Base-by-base conservation (phyloP, 805 yeast genomes). In the Vanderwaltozyma polyspora region DNA sequence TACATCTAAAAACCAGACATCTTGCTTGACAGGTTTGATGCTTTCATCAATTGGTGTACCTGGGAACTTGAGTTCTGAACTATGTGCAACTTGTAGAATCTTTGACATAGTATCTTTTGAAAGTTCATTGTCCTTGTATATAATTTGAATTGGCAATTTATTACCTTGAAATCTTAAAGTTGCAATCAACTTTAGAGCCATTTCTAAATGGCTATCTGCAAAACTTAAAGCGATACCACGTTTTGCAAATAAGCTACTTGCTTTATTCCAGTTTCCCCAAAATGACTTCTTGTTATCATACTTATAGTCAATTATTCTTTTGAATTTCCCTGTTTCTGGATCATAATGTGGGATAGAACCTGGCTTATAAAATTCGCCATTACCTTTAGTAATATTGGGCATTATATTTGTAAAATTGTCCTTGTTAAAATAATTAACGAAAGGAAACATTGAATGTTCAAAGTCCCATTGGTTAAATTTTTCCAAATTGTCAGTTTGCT, bases 1-100 rank as follows among this genome's bases (percentile, higher is more conserved):
- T 12, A 54, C 55, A 41, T 62, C 47, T 15, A 64, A 64, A 39
- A 62, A 64, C 68, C 68, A 65, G 10, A 65, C 31, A 22, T 64
- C 66, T 37, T 60, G 62, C 17, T 44, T 47, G 5, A 34, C 38
- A 8, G 33, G 36, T 5, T 30, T 19, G n/a, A n/a, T n/a, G n/a
- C n/a, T n/a, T n/a, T n/a, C n/a, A n/a, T n/a, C n/a, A n/a, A n/a
- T n/a, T n/a, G n/a, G n/a, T n/a, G n/a, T n/a, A 19, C 27, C 27
- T 19, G 29, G 33, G 14, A 21, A 12, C 6, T 23, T 8, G 1
- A 45, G 19, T 5, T 34, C 33, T 7, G 37, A 33, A 11, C 40
- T 30, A 16, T 34, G 36, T 0, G 71, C 67, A 11, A 57, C 45
- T 12, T 56, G 48, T 13, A 55, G 43, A n/a, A 69, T 39, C 17